Evolutionary conservation across 257 asterid genomes (phyloP).

Genomic region (Lithospermum erythrorhizon): DNA sequence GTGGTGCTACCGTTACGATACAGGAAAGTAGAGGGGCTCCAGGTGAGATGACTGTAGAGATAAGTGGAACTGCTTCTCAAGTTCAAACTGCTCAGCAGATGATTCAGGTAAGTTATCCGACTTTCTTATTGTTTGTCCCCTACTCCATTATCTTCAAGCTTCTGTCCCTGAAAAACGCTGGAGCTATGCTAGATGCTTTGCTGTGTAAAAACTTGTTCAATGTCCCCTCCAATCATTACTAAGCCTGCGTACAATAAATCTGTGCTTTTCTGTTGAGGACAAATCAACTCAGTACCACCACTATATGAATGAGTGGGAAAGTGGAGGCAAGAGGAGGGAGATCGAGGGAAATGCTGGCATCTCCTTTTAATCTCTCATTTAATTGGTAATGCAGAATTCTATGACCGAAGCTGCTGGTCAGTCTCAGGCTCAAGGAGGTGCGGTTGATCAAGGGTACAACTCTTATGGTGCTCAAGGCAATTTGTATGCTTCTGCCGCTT

Average conservation of each 20-base stretch:
- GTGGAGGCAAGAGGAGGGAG: no score
- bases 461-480: conserved; percentile 42
- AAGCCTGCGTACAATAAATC: no score
- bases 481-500: conserved; percentile 39
- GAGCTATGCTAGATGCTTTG: neutral
- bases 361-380: neutral
- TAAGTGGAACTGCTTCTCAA: conserved; percentile 74
- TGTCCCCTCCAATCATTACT: neutral
- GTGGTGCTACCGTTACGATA: conserved; percentile 72
- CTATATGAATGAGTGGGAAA: no score
- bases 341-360: neutral
- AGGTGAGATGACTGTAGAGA: conserved; percentile 79
- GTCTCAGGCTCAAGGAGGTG: conserved; percentile 38
- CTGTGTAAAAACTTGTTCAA: neutral
- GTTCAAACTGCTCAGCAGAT: conserved; percentile 73
- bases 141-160: neutral
- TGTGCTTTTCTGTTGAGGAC: no score
- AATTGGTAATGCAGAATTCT: conserved; percentile 46
- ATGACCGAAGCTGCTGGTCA: conserved; percentile 69
- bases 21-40: conserved; percentile 78
- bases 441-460: conserved; percentile 54
- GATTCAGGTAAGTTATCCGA: conserved; percentile 48
- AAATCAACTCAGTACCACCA: no score
- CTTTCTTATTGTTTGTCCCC: neutral
- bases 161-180: neutral